Percentiles rank a stretch among this genome's conserved stretches.
These are phyloP conservation scores for Firmiana major DNA, from an alignment of 345 rosid genomes.

Conservation along the genomic window DNA sequence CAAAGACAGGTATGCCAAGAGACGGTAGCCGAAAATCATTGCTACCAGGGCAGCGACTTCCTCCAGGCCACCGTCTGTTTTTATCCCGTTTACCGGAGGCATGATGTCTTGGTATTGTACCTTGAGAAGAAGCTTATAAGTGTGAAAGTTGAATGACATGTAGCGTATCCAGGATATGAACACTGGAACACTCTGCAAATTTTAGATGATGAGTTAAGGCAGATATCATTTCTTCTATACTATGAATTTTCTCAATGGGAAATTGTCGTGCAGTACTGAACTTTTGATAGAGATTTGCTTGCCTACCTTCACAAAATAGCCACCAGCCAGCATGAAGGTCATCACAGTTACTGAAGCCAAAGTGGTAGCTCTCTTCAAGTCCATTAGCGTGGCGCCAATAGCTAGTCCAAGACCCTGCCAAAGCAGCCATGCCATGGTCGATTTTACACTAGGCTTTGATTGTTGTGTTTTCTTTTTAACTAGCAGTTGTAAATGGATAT, in stretches of 20 bases:
- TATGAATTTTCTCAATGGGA: no score
- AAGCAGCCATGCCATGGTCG: constrained; percentile 19
- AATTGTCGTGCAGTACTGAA: no score
- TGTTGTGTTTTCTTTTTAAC: background rate
- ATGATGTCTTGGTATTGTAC: constrained; percentile 60
- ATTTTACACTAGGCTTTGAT: background rate
- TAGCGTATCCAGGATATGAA: constrained; percentile 91
- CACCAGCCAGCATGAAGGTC: constrained; percentile 99
- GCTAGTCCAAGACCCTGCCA: constrained; percentile 95
- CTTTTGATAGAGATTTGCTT: background rate
- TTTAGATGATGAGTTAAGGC: background rate
- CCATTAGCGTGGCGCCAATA: constrained; percentile 91
- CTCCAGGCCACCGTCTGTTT: constrained; percentile 49
- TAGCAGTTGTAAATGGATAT: background rate
- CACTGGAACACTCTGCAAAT: constrained; percentile 77
- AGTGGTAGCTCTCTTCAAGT: constrained; percentile 88
- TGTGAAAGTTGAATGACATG: constrained; percentile 93
- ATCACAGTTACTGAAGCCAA: constrained; percentile 93
- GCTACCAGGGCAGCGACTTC: constrained; percentile 78
- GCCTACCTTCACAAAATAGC: constrained; percentile 79
- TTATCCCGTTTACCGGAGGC: constrained; percentile 45
- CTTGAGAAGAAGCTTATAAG: constrained; percentile 75
- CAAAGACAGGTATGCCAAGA: constrained; percentile 81
- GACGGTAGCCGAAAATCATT: constrained; percentile 89
- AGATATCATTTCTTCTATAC: background rate